These are phyloP conservation scores for Rhinocladiella mackenziei DNA, from an alignment of 2,329 filamentous ascomycete species.

Conservation along the genomic window DNA sequence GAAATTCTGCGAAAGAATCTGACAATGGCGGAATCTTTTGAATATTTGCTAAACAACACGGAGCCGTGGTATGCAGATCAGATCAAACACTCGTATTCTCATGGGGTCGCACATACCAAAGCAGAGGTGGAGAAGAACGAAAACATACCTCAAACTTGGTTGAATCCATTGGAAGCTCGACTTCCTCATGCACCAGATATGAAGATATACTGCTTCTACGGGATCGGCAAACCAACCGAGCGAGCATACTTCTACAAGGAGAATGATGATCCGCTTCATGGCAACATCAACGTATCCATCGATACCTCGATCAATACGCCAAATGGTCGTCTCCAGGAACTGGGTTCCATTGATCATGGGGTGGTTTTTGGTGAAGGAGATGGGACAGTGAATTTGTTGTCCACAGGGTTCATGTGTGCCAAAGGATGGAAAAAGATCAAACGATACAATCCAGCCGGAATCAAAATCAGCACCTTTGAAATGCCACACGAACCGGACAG, in stretches of 20 bases:
- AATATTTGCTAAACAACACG: conserved; percentile 71
- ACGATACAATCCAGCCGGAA: conserved; percentile 83
- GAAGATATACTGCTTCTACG: conserved; percentile 98
- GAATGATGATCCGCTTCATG: conserved; percentile 48
- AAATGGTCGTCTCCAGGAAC: conserved; percentile 45
- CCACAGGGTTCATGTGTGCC: conserved; percentile 93
- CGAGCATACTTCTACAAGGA: conserved; percentile 85
- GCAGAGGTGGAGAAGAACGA: conserved; percentile 80
- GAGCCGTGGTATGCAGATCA: conserved; percentile 82
- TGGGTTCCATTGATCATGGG: conserved; percentile 63
- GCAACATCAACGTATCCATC: conserved; percentile 65
- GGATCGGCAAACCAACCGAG: conserved; percentile 87
- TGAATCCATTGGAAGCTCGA: conserved; percentile 90
- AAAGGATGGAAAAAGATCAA: conserved; percentile 83
- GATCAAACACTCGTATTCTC: conserved; percentile 73
- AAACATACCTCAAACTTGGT: conserved; percentile 75
- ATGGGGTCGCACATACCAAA: conserved; percentile 76
- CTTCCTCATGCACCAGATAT: conserved; percentile 81
- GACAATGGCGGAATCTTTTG: conserved; percentile 71
- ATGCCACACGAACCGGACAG: conserved; percentile 95
- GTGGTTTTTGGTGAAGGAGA: conserved; percentile 96
- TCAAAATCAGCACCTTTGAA: conserved; percentile 79
- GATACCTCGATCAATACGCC: conserved; percentile 57
- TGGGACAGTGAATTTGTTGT: conserved; percentile 90
- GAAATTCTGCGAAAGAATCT: conserved; percentile 60